These are phyloP conservation scores for Tylopilus sp. DNA, from an alignment of 1,284 basidiomycete genomes.

Conservation along the genomic window DNA sequence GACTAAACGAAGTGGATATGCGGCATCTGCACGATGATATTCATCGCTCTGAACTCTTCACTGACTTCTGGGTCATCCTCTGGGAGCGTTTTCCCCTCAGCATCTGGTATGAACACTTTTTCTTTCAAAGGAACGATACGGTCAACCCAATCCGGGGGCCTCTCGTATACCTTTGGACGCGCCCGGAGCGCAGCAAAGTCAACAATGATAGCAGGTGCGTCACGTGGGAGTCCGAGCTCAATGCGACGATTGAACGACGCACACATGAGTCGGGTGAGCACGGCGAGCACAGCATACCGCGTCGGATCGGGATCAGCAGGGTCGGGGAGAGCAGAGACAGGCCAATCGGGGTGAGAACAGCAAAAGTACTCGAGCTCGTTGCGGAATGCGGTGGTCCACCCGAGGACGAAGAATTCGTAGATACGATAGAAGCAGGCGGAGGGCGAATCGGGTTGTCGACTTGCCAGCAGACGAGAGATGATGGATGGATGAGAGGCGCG, in stretches of 20 bases:
- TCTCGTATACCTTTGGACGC: conserved; percentile 34
- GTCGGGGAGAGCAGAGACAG: conserved; percentile 29
- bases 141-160: conserved; percentile 30
- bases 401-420: conserved; percentile 29
- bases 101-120: conserved; percentile 24
- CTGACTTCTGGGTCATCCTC: conserved; percentile 24
- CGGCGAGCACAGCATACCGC: conserved; percentile 35
- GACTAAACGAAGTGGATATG: conserved; percentile 26
- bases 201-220: conserved; percentile 32
- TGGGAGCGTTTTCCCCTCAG: conserved; percentile 11
- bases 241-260: conserved; percentile 35
- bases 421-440: conserved; percentile 27
- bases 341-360: conserved; percentile 22
- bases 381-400: conserved; percentile 22
- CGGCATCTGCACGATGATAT: conserved; percentile 20
- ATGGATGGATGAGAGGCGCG: conserved; percentile 1
- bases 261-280: conserved; percentile 33
- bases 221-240: conserved; percentile 32
- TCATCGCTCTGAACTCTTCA: conserved; percentile 24
- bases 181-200: conserved; percentile 33
- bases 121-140: conserved; percentile 20
- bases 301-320: conserved; percentile 26
- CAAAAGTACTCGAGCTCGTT: conserved; percentile 34
- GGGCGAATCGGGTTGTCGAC: conserved; percentile 3
- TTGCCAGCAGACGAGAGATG: conserved; percentile 2